These are phyloP conservation scores for Neophaeococcomyces aloes DNA, from an alignment of 2,329 filamentous ascomycete genomes.

Conservation along the genomic window DNA sequence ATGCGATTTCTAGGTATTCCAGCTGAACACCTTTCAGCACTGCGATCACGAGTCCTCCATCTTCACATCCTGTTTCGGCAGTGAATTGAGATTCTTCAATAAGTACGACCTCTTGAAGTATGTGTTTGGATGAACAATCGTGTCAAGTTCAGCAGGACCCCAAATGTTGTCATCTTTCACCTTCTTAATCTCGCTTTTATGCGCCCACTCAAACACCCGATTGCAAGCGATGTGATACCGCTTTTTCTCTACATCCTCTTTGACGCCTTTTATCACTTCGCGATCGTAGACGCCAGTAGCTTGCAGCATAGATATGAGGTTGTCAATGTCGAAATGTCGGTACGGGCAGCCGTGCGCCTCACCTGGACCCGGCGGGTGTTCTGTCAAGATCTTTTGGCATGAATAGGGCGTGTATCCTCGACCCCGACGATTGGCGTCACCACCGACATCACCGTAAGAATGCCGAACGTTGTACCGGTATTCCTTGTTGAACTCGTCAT, in stretches of 20 bases:
- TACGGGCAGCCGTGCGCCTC: slow-evolving; percentile 96
- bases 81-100: slow-evolving; percentile 63
- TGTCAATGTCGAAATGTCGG: slow-evolving; percentile 80
- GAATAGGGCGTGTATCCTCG: slow-evolving; percentile 84
- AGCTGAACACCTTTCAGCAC: too few relatives aligned
- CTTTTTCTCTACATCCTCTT: slow-evolving; percentile 78
- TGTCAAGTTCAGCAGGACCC: slow-evolving; percentile 71
- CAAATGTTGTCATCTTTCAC: slow-evolving; percentile 65
- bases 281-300: slow-evolving; percentile 68
- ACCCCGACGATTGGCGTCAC: slow-evolving; percentile 75
- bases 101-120: slow-evolving; percentile 94
- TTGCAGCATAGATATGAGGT: slow-evolving; percentile 66
- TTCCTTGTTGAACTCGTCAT: slow-evolving; percentile 94
- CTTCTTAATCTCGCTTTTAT: slow-evolving; percentile 66
- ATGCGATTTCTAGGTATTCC: too few relatives aligned
- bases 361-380: slow-evolving; percentile 74
- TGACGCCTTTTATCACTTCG: slow-evolving; percentile 66
- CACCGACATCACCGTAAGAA: slow-evolving; percentile 86
- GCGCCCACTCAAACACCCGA: slow-evolving; percentile 78
- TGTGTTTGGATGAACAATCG: slow-evolving; percentile 92
- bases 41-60: slow-evolving; percentile 33
- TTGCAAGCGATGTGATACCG: slow-evolving; percentile 96
- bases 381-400: slow-evolving; percentile 88
- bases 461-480: slow-evolving; percentile 98
- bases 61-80: slow-evolving; percentile 42